Evolutionary conservation across 148 eudicot species (phyloP), one percentile per base, ranked within the genome.

Genomic region (Chenopodium album): DNA sequence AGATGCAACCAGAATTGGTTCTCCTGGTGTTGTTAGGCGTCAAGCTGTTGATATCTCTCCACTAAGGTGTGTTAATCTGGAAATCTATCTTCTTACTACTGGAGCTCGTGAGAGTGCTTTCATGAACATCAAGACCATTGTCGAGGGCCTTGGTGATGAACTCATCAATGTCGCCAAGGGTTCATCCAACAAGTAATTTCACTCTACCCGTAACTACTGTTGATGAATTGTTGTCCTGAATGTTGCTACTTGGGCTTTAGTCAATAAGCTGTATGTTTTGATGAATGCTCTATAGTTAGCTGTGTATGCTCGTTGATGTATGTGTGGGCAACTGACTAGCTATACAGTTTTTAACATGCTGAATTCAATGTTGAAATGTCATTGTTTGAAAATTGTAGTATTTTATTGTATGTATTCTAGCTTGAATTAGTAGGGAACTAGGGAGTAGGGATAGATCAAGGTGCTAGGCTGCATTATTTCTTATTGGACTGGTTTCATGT

Each of bases 21-120:
- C 26, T 26, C 26, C 26, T 26, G 26, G 26, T 85, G 87, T 85
- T 56, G 87, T 85, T 75, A 85, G 87, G 54, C 87, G 87, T 85
- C 87, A 85, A 46, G 87, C 87, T 67, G 87, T 85, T 77, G 87
- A 85, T 81, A 85, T 85, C 62, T 85, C 87, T 78, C 87, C 87
- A 1, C 31, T 85, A 66, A 85, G 87, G 70, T 74, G 87, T 19
- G 87, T 85, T 62, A 85, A 85, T 32, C 87, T 81, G 47, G 87
- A 84, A 13, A 85, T 85, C 7, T 85, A 85, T 50, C 87, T 85
- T 44, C 79, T 85, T 1, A 85, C 87, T 4, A 85, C 84, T 0
- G 87, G 87, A 3, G 87, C 87, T 17, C 82, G 87, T 65, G 87
- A 85, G 82, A 85, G 87, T 81, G 87, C 87, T 37, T 85, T 85